Evolutionary conservation across 2,329 filamentous ascomycete genomes (phyloP), one percentile per base, ranked within the genome.

Genomic region (Aulographum hederae): DNA sequence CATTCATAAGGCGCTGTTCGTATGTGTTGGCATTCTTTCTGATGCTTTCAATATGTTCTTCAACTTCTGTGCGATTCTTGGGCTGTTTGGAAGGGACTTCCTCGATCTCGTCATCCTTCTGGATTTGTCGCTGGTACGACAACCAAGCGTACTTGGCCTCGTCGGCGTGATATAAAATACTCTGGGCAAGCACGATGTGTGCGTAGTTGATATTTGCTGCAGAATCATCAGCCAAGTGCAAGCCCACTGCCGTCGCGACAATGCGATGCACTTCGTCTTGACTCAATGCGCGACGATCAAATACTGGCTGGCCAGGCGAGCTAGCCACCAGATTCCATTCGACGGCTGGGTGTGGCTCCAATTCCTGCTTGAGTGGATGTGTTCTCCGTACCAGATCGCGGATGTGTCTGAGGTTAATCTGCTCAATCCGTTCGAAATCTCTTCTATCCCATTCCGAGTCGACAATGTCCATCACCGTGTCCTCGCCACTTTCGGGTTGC

Each of bases 1-100:
- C 84, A 3, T 70, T 67, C 28, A 93, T 60, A 5, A 98, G 64
- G 42, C 75, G 77, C 51, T 81, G 80, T 52, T 95, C 89, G 40
- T 93, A 74, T 32, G 73, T 64, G 34, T 78, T 84, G 42, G 68
- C 72, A 26, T 61, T 71, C 43, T 62, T 62, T 38, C 59, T 63
- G 35, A 69, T 45, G 27, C 60, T 56, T 17, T 58, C 59, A 13
- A 71, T 49, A 8, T 16, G 8, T 17, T 28, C 8, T 17, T 34
- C n/a, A 12, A 31, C 15, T 8, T 28, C 41, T 26, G 5, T 3
- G 40, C 30, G 3, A 37, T 34, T 17, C 39, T 34, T 21, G 30
- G 26, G 15, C 37, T 20, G 5, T 16, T 15, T 18, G 14, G 18
- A n/a, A 34, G 28, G 26, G 13, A 30, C 28, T 18, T n/a, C 18